Evolutionary conservation across 1,284 basidiomycete species (phyloP).

Genomic region (Ganoderma sinense): DNA sequence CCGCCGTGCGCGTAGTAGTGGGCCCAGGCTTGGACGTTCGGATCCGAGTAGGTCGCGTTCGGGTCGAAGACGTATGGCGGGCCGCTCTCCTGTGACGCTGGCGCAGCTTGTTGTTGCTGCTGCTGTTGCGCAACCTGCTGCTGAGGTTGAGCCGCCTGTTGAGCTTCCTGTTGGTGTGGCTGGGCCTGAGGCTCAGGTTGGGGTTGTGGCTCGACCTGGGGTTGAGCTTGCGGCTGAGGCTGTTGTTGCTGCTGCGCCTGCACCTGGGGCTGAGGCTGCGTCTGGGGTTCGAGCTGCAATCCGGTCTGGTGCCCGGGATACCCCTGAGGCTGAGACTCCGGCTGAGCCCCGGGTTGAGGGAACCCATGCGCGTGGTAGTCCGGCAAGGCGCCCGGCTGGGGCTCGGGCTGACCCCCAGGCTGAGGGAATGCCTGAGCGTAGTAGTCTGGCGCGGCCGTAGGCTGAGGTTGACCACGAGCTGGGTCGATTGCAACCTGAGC

Average conservation of each 20-base stretch:
- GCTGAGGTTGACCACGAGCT: constrained; percentile 29
- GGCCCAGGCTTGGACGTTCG: constrained; percentile 83
- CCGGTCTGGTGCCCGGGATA: constrained; percentile 32
- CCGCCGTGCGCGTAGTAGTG: constrained; percentile 82
- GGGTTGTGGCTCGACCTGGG: constrained; percentile 32
- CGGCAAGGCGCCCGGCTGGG: constrained; percentile 2
- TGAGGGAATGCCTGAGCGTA: constrained; percentile 16
- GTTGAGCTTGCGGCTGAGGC: constrained; percentile 32
- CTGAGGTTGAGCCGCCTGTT: constrained; percentile 20
- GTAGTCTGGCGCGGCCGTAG: constrained; percentile 30
- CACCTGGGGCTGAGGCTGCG: constrained; percentile 35
- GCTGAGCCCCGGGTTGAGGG: constrained; percentile 19
- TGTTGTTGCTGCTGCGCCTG: constrained; percentile 23
- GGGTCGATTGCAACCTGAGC: constrained; percentile 29
- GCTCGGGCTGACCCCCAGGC: constrained; percentile 31
- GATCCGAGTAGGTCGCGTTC: constrained; percentile 67
- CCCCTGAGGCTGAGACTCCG: constrained; percentile 26
- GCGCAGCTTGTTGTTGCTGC: constrained; percentile 30
- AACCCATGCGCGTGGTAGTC: background rate
- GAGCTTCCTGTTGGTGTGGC: constrained; percentile 38
- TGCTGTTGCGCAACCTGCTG: constrained; percentile 9
- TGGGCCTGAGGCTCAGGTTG: constrained; percentile 31
- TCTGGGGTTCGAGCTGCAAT: constrained; percentile 35
- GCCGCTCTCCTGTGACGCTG: constrained; percentile 42
- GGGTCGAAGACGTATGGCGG: constrained; percentile 80